phyloP scores from a whole-genome alignment of 2,329 filamentous ascomycete species.

The Pyricularia sp. region DNA sequence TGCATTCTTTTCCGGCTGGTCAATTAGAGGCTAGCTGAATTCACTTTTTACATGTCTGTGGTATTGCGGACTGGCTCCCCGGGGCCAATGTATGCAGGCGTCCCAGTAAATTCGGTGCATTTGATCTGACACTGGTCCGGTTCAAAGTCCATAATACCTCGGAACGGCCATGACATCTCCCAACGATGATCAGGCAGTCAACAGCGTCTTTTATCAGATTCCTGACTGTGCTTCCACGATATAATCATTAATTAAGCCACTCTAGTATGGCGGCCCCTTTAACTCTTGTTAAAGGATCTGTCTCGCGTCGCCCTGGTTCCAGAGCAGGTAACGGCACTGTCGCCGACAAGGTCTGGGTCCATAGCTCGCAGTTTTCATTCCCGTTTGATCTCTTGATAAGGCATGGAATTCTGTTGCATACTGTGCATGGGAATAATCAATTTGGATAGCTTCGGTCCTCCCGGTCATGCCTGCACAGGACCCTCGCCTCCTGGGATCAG shows the following conservation, averaged over 20 bases:
- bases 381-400: neutral
- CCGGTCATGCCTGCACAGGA: constrained; percentile 28
- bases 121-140: too few species aligned
- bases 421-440: neutral
- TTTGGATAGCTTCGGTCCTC: neutral
- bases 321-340: neutral
- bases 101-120: too few species aligned
- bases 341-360: neutral
- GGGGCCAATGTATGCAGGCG: neutral
- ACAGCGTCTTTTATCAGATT: neutral
- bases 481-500: constrained; percentile 68
- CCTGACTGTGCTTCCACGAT: neutral
- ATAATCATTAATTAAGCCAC: neutral
- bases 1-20: neutral
- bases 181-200: neutral
- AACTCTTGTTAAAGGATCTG: neutral
- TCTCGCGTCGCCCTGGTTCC: neutral
- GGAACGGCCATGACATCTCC: neutral
- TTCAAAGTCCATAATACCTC: neutral
- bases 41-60: neutral
- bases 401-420: neutral
- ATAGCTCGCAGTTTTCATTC: neutral
- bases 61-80: neutral
- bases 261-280: neutral
- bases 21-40: neutral